Evolutionary conservation across 2,329 filamentous ascomycete species (phyloP).

Genomic region (Pseudocercospora vitis): DNA sequence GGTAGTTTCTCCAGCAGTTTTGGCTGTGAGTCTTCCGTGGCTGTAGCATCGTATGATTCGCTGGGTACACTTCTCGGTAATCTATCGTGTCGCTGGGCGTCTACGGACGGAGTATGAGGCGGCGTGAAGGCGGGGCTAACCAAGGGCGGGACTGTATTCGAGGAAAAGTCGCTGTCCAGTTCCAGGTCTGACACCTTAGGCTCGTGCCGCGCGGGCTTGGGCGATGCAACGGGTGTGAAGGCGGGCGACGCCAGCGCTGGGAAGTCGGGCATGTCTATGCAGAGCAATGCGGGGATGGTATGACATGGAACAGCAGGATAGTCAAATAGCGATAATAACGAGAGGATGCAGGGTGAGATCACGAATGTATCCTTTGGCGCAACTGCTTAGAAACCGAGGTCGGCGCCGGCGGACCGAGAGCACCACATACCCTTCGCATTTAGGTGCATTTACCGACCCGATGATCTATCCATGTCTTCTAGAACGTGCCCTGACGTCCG

Average conservation of each 20-base stretch:
- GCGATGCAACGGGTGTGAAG: constrained; percentile 52
- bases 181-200: constrained; percentile 42
- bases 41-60: constrained; percentile 23
- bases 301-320: background rate
- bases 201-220: constrained; percentile 46
- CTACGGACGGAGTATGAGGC: constrained; percentile 30
- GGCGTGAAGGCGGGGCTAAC: constrained; percentile 50
- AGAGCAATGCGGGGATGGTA: background rate
- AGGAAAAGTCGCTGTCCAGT: constrained; percentile 33
- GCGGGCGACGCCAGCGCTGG: constrained; percentile 50
- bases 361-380: too few relatives aligned
- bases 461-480: background rate
- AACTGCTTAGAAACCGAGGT: constrained; percentile 1
- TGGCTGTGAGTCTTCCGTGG: constrained; percentile 57
- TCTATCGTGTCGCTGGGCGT: constrained; percentile 38
- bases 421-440: too few relatives aligned
- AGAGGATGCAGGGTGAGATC: constrained; percentile 2
- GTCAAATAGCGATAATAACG: background rate
- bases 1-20: constrained; percentile 74
- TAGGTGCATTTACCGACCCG: too few relatives aligned
- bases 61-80: constrained; percentile 48
- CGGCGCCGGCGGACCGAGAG: background rate
- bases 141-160: constrained; percentile 41
- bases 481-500: background rate
- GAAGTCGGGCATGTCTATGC: constrained; percentile 52